Percentiles rank a stretch among this genome's conserved stretches.
Conservation (phyloP, 768 basidiomycete genomes). For the Termitomyces sp. region DNA sequence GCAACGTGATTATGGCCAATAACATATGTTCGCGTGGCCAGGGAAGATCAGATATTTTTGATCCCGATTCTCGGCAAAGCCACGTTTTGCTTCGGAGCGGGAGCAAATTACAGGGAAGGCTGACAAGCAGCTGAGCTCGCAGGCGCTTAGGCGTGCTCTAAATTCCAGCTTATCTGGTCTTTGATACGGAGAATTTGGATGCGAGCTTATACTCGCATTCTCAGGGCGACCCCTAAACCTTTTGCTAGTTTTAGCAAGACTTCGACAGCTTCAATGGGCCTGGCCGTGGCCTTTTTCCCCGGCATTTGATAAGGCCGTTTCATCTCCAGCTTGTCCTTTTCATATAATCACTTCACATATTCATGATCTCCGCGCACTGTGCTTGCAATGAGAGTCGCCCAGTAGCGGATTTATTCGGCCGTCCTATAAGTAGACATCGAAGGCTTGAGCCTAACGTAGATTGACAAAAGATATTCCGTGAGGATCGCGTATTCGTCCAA, state of each 20-base stretch:
- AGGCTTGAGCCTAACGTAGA: background rate
- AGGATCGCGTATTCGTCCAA: background rate
- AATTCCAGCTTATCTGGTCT: background rate
- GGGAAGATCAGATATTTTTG: background rate
- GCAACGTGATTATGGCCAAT: background rate
- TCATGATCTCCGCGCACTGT: background rate
- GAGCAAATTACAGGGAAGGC: background rate
- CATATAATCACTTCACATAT: background rate
- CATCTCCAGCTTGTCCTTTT: background rate
- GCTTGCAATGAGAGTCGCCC: no score
- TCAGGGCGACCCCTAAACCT: background rate
- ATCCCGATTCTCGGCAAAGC: background rate
- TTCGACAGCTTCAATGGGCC: background rate
- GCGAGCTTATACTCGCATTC: background rate
- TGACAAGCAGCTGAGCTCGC: background rate
- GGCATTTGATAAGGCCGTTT: background rate
- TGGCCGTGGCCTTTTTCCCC: background rate
- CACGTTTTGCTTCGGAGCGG: background rate
- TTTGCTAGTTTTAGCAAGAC: background rate
- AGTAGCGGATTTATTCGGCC: background rate
- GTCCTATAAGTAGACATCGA: background rate
- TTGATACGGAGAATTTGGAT: background rate
- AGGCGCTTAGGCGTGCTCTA: background rate
- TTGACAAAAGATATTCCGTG: background rate
- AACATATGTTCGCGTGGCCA: background rate